A percentile compares a stretch with the other conserved stretches of the same genome.
Evolutionary conservation across 345 rosid species (phyloP).

Genomic region (Firmiana major): DNA sequence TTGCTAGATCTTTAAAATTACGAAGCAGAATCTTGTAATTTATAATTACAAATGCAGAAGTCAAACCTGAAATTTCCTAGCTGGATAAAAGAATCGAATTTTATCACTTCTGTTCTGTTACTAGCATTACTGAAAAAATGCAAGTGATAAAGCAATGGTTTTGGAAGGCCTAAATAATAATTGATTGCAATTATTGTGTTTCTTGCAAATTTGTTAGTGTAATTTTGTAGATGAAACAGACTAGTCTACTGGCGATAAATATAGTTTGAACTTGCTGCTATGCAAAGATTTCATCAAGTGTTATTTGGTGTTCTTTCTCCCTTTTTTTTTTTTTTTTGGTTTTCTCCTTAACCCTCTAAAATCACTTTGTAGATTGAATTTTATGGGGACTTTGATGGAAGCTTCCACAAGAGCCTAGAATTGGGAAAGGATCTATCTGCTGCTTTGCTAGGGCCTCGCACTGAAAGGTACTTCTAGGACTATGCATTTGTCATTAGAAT

Average conservation of each 20-base stretch:
- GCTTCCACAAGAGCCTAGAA: slow-evolving; percentile 87
- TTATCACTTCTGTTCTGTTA: background rate
- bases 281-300: background rate
- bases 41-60: background rate
- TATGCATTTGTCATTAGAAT: background rate
- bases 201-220: background rate
- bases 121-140: background rate
- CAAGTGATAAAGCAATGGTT: background rate
- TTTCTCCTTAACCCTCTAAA: background rate
- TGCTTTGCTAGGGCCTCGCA: slow-evolving; percentile 84
- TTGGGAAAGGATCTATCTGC: slow-evolving; percentile 80
- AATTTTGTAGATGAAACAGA: background rate
- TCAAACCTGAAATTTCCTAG: background rate
- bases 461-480: slow-evolving; percentile 53
- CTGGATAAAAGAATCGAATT: background rate
- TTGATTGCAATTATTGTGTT: background rate
- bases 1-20: background rate
- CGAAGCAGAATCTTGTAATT: background rate
- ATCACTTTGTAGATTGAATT: slow-evolving; percentile 58
- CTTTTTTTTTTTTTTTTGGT: too few species aligned
- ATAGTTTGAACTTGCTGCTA: background rate
- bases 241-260: background rate
- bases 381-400: slow-evolving; percentile 84
- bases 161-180: background rate
- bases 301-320: background rate